These are phyloP conservation scores for Adansonia gregorii DNA, from an alignment of 441 rosid species.

Conservation along the genomic window DNA sequence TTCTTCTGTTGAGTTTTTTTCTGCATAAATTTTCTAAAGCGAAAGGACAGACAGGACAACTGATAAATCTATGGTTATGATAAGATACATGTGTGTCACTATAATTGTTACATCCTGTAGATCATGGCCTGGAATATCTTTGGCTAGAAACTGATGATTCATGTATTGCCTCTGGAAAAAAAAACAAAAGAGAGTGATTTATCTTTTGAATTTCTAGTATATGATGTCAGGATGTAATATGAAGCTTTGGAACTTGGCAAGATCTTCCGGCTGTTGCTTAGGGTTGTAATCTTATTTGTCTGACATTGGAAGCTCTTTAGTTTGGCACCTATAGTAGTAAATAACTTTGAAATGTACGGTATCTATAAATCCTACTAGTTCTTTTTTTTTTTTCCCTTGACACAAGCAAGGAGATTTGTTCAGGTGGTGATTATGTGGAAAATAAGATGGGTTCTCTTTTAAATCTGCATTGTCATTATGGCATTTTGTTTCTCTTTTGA, in stretches of 20 bases:
- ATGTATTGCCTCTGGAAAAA: not conserved
- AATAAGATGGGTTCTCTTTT: no score
- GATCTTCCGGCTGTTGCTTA: slow-evolving; percentile 6
- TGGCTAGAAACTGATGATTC: not conserved
- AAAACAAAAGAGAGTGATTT: slow-evolving; percentile 2
- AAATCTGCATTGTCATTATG: not conserved
- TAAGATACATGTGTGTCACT: not conserved
- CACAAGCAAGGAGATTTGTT: not conserved
- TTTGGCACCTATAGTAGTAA: not conserved
- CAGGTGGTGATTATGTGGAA: not conserved
- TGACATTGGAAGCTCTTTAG: slow-evolving; percentile 3
- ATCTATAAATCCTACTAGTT: not conserved
- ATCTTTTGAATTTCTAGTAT: slow-evolving; percentile 11
- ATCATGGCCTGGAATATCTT: not conserved
- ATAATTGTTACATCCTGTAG: not conserved
- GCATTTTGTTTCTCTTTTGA: not conserved
- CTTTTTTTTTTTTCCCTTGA: not conserved
- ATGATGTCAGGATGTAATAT: slow-evolving; percentile 18
- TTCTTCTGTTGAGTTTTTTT: not conserved
- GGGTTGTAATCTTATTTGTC: not conserved
- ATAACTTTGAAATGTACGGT: not conserved
- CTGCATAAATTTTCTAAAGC: not conserved
- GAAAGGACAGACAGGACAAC: not conserved
- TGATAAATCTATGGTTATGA: not conserved
- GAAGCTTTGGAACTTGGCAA: slow-evolving; percentile 11